Base-by-base conservation (phyloP, 331 rosid species). In the Phaseolus coccineus region DNA sequence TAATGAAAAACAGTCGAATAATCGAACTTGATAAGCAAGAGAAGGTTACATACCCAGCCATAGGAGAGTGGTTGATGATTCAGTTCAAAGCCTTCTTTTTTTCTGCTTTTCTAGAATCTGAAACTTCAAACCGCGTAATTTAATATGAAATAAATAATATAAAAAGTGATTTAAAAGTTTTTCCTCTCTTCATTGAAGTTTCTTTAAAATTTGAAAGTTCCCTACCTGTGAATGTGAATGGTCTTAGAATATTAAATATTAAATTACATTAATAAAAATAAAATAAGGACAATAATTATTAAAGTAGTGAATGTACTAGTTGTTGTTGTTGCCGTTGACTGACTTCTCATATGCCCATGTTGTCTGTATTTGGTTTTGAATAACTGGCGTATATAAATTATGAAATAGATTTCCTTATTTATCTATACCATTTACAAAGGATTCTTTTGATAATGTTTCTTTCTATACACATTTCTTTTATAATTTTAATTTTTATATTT, bases 41-140 rank as follows among this genome's bases (percentile, higher is more conserved):
- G 77, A 81, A 64, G 68, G 62, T 15, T 12, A 52, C 63, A 19
- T 84, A 89, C 96, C 96, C 96, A 24, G 92, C 92, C 93, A 91
- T 91, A 13, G 78, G 35, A 58, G 78, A 63, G 78, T 2, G 33
- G 12, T n/a, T 40, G 82, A 39, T 15, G 85, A 82, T 75, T 59
- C 80, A 67, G 74, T 75, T 58, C 80, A 56, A 52, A 71, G 46
- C 75, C 61, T 57, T 70, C 9, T 33, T 68, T 19, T 19, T 76
- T 27, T 30, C 46, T 64, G 68, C 39, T 62, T 46, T 79, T 22
- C 22, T 31, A 19, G 8, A 12, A 1, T 15, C 35, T 1, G 68
- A 46, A 73, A 66, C 62, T 47, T 66, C 24, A 42, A 50, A 15
- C 40, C 28, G 4, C 44, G 31, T 65, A 27, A 56, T 42, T 68